Evolutionary conservation across 345 rosid genomes (phyloP).

Genomic region (Citrus medica): DNA sequence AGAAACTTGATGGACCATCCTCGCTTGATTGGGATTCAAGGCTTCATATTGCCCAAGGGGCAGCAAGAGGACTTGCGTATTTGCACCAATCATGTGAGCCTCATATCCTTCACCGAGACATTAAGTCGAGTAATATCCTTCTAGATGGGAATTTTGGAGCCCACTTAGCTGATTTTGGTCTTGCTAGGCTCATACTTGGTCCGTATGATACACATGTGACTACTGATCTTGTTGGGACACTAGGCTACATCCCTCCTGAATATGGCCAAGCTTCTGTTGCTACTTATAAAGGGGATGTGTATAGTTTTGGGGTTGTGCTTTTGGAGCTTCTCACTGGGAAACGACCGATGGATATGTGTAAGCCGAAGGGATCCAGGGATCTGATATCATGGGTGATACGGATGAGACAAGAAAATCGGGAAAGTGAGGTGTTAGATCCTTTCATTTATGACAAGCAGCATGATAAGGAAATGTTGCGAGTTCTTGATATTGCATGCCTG

Average conservation of each 20-base stretch:
- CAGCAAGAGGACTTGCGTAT: conserved; percentile 67
- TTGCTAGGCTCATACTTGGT: conserved; percentile 57
- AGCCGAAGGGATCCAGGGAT: conserved; percentile 61
- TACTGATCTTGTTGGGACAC: conserved; percentile 84
- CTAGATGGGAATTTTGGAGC: conserved; percentile 68
- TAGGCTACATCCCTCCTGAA: conserved; percentile 90
- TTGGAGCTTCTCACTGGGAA: conserved; percentile 81
- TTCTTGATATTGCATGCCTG: conserved; percentile 67
- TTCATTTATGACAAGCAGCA: conserved; percentile 52
- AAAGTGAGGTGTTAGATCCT: conserved; percentile 67
- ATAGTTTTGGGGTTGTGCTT: conserved; percentile 89
- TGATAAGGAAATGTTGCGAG: conserved; percentile 50
- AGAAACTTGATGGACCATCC: conserved; percentile 66
- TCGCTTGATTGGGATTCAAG: conserved; percentile 56
- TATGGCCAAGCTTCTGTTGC: conserved; percentile 85
- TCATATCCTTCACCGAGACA: conserved; percentile 78
- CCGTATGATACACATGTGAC: conserved; percentile 82
- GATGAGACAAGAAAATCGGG: conserved; percentile 64
- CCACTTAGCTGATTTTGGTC: conserved; percentile 90
- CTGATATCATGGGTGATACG: conserved; percentile 61
- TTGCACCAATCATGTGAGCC: conserved; percentile 84
- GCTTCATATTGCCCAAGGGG: conserved; percentile 66
- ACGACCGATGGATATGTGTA: conserved; percentile 90
- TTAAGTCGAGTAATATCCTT: conserved; percentile 85
- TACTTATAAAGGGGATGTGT: conserved; percentile 79